Evolutionary conservation across 495 filamentous ascomycete species (phyloP).

Genomic region (Cetradonia linearis): DNA sequence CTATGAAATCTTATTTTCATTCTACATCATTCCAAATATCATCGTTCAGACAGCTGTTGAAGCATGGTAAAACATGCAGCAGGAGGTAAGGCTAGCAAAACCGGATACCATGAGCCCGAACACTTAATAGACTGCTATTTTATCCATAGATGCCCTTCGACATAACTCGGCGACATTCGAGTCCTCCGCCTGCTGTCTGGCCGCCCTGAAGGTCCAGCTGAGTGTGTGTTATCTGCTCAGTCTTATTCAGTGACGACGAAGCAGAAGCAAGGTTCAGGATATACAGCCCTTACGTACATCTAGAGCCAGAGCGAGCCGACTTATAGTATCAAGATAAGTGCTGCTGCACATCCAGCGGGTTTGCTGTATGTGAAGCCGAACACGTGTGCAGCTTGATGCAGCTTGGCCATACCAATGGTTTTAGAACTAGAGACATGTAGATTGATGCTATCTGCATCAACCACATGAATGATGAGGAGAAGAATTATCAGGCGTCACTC

Average conservation of each 20-base stretch:
- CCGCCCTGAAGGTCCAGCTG: background rate
- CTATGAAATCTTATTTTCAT: background rate
- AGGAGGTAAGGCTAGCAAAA: background rate
- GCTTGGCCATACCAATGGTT: background rate
- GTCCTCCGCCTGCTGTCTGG: background rate
- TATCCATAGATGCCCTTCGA: background rate
- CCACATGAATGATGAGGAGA: slow-evolving; percentile 8
- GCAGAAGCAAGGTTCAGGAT: background rate
- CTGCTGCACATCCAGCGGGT: background rate
- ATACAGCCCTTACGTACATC: slow-evolving; percentile 13
- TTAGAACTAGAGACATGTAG: slow-evolving; percentile 7
- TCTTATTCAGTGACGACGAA: background rate
- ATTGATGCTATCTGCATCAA: slow-evolving; percentile 8
- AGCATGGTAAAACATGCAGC: background rate
- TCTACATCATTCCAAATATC: no score
- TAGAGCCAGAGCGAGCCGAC: slow-evolving; percentile 9
- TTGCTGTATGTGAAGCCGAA: slow-evolving; percentile 4
- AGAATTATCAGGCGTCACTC: slow-evolving; percentile 13
- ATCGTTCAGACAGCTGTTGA: background rate
- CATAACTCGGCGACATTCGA: background rate
- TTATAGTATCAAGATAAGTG: slow-evolving; percentile 7
- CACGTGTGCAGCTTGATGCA: slow-evolving; percentile 10
- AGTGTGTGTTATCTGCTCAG: background rate
- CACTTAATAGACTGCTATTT: background rate
- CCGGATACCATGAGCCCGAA: background rate